Base-by-base conservation (phyloP, 306 rosid species). In the Fragaria ananassa region DNA sequence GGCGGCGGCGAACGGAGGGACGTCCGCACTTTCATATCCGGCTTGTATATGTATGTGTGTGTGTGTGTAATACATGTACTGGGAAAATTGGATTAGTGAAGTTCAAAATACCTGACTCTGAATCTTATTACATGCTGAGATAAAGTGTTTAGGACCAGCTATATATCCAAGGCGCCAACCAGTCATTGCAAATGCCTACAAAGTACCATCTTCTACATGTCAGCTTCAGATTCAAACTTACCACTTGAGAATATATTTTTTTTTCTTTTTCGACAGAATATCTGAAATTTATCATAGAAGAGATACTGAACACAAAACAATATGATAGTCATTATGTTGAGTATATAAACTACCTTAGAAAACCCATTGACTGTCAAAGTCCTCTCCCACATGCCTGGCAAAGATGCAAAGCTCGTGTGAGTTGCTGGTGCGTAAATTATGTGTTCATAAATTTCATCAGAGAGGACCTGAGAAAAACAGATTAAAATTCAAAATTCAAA, bases 111-210 rank as follows among this genome's bases (percentile, higher is more conserved):
- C 99, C 98, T 92, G 99, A 88, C 98, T 92, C 84, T 96, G 99
- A 69, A 96, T 76, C 85, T 96, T 96, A 79, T 82, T 87, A 54
- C 96, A 89, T 19, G 99, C 99, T 4, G 89, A 56, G 57, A 89
- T 81, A 78, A 92, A 96, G 84, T 96, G 98, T 79, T 91, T 96
- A 50, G 99, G 98, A 76, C 96, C 99, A 78, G 98, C 98, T 70
- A 96, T 3, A 87, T 92, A 96, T 74, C 99, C 97, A 79, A 92
- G 97, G 50, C 99, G 86, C 99, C 98, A 96, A 82, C 99, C 99
- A 65, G 99, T 96, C 99, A 96, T 96, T 63, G 98, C 99, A 85
- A 92, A 96, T 73, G 98, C 88, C 99, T 92, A 75, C 74, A 72
- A 61, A 27, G 60, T 78, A 46, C 53, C 72, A 86, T 37, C 27